Evolutionary conservation across 345 rosid species (phyloP), one percentile per base, ranked within the genome.

Genomic region (Murraya koenigii): DNA sequence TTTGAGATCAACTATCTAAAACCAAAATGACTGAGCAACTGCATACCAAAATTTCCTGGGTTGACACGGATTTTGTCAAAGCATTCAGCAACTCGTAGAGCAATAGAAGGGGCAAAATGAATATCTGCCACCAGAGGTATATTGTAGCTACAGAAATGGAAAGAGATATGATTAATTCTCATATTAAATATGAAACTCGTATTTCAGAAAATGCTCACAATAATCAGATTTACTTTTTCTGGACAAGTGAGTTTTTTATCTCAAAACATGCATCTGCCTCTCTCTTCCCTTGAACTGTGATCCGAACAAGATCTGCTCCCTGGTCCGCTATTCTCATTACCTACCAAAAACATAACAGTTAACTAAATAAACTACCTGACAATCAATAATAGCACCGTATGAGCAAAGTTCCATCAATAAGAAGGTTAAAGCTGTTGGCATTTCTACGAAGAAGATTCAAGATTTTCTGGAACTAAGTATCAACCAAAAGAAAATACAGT

Each of bases 211-310:
- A 60, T 25, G 60, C 71, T 62, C 54, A 66, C 8, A 61, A 56
- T 25, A 39, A 74, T 63, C 17, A 73, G 8, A 67, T 88, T 69
- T 81, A 96, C 99, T 92, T 96, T 76, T 91, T 91, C 90, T 96
- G 98, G 80, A 96, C 91, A 66, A 96, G 95, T 66, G 93, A 62
- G 78, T 93, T 92, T 83, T 96, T 96, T 13, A 96, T 96, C 79
- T 94, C 99, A 82, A 92, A 94, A 78, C 98, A 94, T 3, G 99
- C 97, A 82, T 96, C 98, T 0, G 99, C 98, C 80, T 96, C 99
- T 88, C 84, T 94, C 90, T 90, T 96, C 82, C 99, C 97, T 90
- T 96, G 99, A 80, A 96, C 99, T 75, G 98, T 96, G 78, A 96
- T 94, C 75, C 98, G 91, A 55, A 96, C 99, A 41, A 94, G 82